Base-by-base conservation (phyloP, 176 grass and related monocot species). In the Eragrostis nindensis region DNA sequence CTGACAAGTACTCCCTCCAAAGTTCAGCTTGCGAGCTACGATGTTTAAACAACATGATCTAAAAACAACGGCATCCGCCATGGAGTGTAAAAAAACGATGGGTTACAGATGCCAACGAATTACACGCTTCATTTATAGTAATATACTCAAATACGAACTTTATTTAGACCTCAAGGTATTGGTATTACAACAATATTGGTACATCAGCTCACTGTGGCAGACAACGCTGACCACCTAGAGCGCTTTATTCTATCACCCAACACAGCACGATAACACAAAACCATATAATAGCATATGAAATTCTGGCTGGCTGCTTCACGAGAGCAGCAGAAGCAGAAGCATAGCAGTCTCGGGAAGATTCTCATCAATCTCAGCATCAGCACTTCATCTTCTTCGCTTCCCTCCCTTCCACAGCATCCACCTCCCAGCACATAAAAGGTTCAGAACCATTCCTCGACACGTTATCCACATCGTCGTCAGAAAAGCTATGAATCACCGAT, bases 161-260 rank as follows among this genome's bases (percentile, higher is more conserved):
- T 42, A 68, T 68, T 79, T 68, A 25, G n/a, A 56, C 32, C n/a
- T 21, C 19, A 14, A 80, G 13, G 68, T 4, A n/a, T n/a, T n/a
- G n/a, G n/a, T n/a, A 13, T 69, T 27, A 43, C 15, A 61, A 55
- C 50, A 57, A 22, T 11, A 48, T 77, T 11, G 3, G 39, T 71
- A 81, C 66, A 81, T 32, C 53, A 4, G 66, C 84, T 74, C 69
- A 80, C 0, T 57, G 59, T 73, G 76, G 49, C 26, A 80, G 77
- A 86, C 70, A 80, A n/a, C 40, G 84, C 77, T 68, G n/a, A 27
- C 84, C 84, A 86, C 61, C 70, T 19, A 80, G 77, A 74, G 61
- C 49, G 15, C 9, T 73, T 73, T 86, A 60, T 80, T 86, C 19
- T 47, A 4, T 65, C 8, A 32, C 55, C 55, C 24, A 19, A 26